Base-by-base conservation (phyloP, 2,329 filamentous ascomycete species). In the Aspergillus ibericus region DNA sequence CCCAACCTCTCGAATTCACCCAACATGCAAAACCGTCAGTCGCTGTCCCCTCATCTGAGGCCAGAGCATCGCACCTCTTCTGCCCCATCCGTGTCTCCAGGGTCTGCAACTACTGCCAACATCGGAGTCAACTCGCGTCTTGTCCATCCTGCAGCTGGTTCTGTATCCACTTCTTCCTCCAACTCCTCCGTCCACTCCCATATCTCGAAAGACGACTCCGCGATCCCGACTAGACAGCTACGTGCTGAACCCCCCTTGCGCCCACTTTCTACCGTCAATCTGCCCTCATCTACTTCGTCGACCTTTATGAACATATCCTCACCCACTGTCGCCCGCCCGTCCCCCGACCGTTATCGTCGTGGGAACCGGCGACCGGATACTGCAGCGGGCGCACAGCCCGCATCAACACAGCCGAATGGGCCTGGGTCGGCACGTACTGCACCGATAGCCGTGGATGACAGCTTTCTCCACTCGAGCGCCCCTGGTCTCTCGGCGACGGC, bases 271-370 rank as follows among this genome's bases (percentile, higher is more conserved):
- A 75, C 79, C 36, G 81, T 81, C 64, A 80, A 81, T 56, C 70
- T 85, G 13, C 82, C 81, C 42, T 77, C 79, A 44, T 75, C 77
- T 49, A 75, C 81, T 35, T 82, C 85, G 48, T 82, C 81, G 25
- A 82, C 85, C 50, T 83, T 83, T 77, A 63, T 87, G 64, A 71
- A 68, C 53, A 69, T 69, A 35, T 69, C 73, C 16, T 71, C 74
- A n/a, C 79, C 83, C 53, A 82, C 87, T 42, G 80, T 82, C 4
- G 76, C 80, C 47, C 92, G 92, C 68, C 81, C 87, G 20, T 87
- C 90, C 1, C 91, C 91, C 1, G 92, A 96, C 72, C 86, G 93
- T 59, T 97, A 97, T 73, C 85, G 92, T 67, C 88, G 92, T 59
- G 82, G 82, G 56, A 80, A 83, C 58, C 83, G 84, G 64, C 80